Evolutionary conservation across 345 rosid species (phyloP).

Genomic region (Eucalyptus shirleyi): DNA sequence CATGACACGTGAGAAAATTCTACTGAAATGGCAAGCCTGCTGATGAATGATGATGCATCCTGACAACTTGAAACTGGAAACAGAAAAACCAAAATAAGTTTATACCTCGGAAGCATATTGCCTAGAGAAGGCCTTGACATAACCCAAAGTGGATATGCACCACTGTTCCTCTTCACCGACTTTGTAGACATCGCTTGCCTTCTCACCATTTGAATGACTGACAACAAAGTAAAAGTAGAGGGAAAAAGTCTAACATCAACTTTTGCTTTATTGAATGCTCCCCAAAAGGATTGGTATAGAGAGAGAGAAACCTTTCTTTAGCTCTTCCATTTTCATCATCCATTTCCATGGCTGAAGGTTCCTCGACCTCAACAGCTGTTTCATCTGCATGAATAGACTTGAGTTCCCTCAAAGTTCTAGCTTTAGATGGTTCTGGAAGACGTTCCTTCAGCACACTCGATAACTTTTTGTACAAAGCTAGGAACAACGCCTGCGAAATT

Average conservation of each 20-base stretch:
- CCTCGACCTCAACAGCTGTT: constrained; percentile 44
- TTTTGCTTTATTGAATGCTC: background rate
- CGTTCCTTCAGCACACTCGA: constrained; percentile 62
- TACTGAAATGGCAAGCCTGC: background rate
- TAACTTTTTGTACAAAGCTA: constrained; percentile 53
- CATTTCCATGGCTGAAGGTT: constrained; percentile 72
- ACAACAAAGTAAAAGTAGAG: background rate
- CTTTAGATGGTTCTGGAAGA: constrained; percentile 64
- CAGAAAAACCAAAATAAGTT: background rate
- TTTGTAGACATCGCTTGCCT: constrained; percentile 9
- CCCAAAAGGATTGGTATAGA: background rate
- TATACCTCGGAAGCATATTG: constrained; percentile 89
- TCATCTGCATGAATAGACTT: constrained; percentile 40
- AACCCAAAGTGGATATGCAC: constrained; percentile 90
- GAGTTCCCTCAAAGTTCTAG: constrained; percentile 39
- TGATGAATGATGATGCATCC: background rate
- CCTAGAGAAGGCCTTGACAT: constrained; percentile 79
- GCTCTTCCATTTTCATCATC: constrained; percentile 53
- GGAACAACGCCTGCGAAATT: constrained; percentile 46
- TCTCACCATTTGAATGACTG: constrained; percentile 46
- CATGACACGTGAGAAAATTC: background rate
- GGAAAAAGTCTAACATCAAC: background rate
- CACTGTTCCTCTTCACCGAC: constrained; percentile 84
- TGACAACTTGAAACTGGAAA: background rate
- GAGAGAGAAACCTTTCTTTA: constrained; percentile 15